Base-by-base conservation (phyloP, 2,329 filamentous ascomycete genomes). In the Xylariaceae sp. region DNA sequence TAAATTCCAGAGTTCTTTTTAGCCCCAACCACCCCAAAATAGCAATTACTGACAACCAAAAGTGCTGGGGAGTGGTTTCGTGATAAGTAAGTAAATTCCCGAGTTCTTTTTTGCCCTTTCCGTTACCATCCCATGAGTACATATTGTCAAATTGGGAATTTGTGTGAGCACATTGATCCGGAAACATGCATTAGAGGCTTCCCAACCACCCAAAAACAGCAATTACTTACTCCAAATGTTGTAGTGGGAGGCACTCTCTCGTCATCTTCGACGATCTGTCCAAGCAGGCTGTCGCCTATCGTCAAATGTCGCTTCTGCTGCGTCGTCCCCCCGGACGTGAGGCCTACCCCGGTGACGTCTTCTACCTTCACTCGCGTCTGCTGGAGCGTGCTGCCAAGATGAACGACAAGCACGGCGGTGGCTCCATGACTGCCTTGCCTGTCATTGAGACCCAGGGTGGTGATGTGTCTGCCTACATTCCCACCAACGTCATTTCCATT, bases 401-500 rank as follows among this genome's bases (percentile, higher is more conserved):
- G 88, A 96, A 89, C 87, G 84, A 93, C 78, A 93, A 91, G 81
- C 91, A 89, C 75, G 92, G 93, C 75, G 91, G 91, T 81, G 95
- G 95, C 77, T 98, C 93, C 70, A 86, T 98, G 80, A 99, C 95
- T 79, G 93, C 95, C 67, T 89, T 99, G 63, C 95, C 95, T 75
- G 78, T 98, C 80, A 98, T 99, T 77, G 95, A 99, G 87, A 99
- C 95, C 77, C 95, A 98, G 86, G 95, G 95, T 87, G 95, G 95
- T 91, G 95, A 99, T 81, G 95, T 99, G 75, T 98, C 95, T 71
- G 95, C 95, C 71, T 99, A 98, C 82, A 98, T 99, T 87, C 95
- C 95, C 73, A 99, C 95, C 82, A 99, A 98, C 86, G 95, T 98
- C 82, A 99, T 99, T 87, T 98, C 93, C 78, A 99, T 99, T 76